Percentiles rank a stretch among this genome's conserved stretches.
phyloP scores from a whole-genome alignment of 306 rosid genomes.

The Vicia villosa region DNA sequence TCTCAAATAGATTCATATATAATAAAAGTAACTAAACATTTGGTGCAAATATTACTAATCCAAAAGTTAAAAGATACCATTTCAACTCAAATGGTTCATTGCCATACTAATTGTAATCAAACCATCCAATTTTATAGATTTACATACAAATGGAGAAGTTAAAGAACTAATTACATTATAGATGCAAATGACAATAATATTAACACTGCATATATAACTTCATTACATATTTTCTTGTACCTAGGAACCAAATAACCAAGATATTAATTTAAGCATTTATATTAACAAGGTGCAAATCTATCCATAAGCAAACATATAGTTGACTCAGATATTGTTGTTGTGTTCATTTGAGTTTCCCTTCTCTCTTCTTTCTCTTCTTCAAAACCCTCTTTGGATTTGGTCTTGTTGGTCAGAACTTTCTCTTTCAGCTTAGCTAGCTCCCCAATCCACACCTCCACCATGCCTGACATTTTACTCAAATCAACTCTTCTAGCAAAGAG shows the following conservation, averaged over 20 bases:
- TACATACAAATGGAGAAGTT: too few species aligned
- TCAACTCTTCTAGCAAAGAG: not conserved
- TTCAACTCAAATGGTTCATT: not conserved
- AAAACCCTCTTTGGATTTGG: constrained; percentile 34
- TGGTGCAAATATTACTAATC: not conserved
- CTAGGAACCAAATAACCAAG: not conserved
- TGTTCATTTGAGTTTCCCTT: constrained; percentile 32
- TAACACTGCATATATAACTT: too few species aligned
- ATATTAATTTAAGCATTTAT: not conserved
- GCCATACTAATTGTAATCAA: too few species aligned
- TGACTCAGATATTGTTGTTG: constrained; percentile 54
- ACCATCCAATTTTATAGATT: not conserved
- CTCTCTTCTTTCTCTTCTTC: constrained; percentile 15
- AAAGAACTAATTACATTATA: too few species aligned
- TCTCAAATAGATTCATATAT: not conserved
- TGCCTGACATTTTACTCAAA: constrained; percentile 51
- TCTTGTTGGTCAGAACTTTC: constrained; percentile 44
- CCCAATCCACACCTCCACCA: constrained; percentile 61
- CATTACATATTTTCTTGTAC: too few species aligned
- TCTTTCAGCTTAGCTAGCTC: constrained; percentile 62
- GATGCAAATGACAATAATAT: too few species aligned
- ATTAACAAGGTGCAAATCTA: constrained; percentile 71
- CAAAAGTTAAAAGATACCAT: not conserved
- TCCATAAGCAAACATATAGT: constrained; percentile 78
- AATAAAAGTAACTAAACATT: not conserved